These are phyloP conservation scores for Thraustotheca clavata DNA, from an alignment of 352 stramenopile genomes.

Conservation along the genomic window DNA sequence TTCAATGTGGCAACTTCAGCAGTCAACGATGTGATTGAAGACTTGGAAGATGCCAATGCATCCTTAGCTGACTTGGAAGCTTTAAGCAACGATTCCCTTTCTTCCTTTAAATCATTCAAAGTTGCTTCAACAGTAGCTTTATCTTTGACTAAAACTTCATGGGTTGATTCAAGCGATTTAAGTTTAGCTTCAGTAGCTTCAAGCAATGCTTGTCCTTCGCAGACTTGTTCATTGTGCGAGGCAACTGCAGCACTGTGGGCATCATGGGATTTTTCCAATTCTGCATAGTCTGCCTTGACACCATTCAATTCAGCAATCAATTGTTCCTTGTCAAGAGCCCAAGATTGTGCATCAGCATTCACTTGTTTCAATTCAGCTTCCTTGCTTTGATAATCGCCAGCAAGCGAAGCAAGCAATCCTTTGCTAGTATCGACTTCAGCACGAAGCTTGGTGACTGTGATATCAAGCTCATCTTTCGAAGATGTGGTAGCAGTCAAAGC, in stretches of 20 bases:
- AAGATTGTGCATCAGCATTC: background rate
- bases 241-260: background rate
- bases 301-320: background rate
- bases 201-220: background rate
- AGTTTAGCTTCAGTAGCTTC: background rate
- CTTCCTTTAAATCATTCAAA: background rate
- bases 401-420: background rate
- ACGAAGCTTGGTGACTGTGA: background rate
- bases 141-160: background rate
- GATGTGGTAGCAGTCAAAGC: background rate
- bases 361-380: slow-evolving; percentile 4
- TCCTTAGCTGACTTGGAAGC: background rate
- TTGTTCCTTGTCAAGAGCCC: background rate
- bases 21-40: background rate
- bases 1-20: background rate
- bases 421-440: slow-evolving; percentile 11
- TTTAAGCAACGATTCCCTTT: background rate
- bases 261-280: background rate
- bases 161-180: background rate
- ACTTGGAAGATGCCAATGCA: background rate
- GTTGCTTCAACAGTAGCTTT: background rate
- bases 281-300: background rate
- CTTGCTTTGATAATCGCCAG: background rate
- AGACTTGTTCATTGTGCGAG: background rate
- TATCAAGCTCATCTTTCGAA: background rate